phyloP scores from a whole-genome alignment of 2,329 filamentous ascomycete species.

The Atkinsonella hypoxylon region DNA sequence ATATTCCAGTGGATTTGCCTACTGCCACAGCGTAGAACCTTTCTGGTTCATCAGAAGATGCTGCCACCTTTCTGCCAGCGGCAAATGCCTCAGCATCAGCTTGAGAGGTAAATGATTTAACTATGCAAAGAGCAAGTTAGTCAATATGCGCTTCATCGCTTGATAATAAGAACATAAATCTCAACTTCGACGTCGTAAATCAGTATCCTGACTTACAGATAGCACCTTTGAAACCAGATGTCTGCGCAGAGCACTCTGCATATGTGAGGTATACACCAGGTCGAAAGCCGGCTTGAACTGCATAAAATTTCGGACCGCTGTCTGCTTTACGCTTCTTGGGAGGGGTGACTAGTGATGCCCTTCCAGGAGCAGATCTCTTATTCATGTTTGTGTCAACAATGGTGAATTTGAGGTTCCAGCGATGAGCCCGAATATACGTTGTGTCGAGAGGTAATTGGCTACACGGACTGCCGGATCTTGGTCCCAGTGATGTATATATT shows the following conservation, averaged over 20 bases:
- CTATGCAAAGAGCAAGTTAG: constrained; percentile 28
- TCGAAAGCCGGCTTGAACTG: constrained; percentile 41
- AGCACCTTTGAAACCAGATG: constrained; percentile 49
- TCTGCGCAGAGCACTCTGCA: constrained; percentile 49
- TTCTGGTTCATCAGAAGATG: constrained; percentile 28
- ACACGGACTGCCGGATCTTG: too few relatives aligned
- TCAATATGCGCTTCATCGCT: neutral
- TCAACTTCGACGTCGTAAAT: neutral
- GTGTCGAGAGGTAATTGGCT: too few relatives aligned
- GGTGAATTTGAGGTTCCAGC: neutral
- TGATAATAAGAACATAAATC: neutral
- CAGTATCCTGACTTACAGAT: constrained; percentile 43
- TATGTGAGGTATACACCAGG: constrained; percentile 53
- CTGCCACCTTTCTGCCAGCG: constrained; percentile 38
- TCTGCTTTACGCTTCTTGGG: constrained; percentile 39
- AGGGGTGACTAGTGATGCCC: constrained; percentile 8
- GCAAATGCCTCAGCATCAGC: constrained; percentile 73
- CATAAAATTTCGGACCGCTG: constrained; percentile 46
- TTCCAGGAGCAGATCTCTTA: constrained; percentile 17
- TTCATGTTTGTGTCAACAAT: constrained; percentile 19
- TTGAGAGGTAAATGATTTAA: constrained; percentile 64
- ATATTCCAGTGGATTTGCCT: constrained; percentile 47
- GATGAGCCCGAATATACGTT: constrained; percentile 13
- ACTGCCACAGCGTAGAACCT: constrained; percentile 51
- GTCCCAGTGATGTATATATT: too few relatives aligned